A percentile compares a stretch with the other conserved stretches of the same genome.
Evolutionary conservation across 306 rosid species (phyloP).

Genomic region (Cyclanthera cordifolia): DNA sequence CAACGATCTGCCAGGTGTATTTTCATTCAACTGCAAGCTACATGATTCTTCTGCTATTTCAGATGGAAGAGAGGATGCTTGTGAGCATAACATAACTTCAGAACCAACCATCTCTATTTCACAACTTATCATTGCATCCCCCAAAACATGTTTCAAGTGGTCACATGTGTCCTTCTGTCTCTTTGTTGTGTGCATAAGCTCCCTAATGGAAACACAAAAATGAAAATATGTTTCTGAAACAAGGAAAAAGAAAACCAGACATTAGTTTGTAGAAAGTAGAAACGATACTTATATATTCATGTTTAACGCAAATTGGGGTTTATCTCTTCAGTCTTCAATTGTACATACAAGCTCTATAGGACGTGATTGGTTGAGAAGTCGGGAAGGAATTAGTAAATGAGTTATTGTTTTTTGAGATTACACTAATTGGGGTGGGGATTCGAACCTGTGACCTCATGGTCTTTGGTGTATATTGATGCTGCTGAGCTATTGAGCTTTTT

Average conservation of each 20-base stretch:
- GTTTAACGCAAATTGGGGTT: too few relatives aligned
- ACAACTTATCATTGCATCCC: slow-evolving; percentile 43
- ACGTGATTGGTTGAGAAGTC: too few relatives aligned
- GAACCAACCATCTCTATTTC: slow-evolving; percentile 63
- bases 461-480: too few relatives aligned
- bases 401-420: too few relatives aligned
- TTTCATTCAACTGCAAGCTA: slow-evolving; percentile 29
- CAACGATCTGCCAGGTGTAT: slow-evolving; percentile 27
- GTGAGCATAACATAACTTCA: slow-evolving; percentile 47
- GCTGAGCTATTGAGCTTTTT: too few relatives aligned
- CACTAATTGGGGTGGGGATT: too few relatives aligned
- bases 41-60: slow-evolving; percentile 48
- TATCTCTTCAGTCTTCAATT: too few relatives aligned
- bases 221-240: neutral
- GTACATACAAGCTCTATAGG: neutral
- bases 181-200: slow-evolving; percentile 60
- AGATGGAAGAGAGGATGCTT: slow-evolving; percentile 54
- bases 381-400: too few relatives aligned
- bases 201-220: slow-evolving; percentile 37
- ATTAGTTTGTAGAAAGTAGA: too few relatives aligned
- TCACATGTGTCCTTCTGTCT: slow-evolving; percentile 55
- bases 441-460: too few relatives aligned
- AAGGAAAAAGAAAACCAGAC: too few relatives aligned
- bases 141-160: slow-evolving; percentile 31
- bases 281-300: too few relatives aligned